These are phyloP conservation scores for Tetraselmis chui DNA, from an alignment of 139 green algal species.

Conservation along the genomic window DNA sequence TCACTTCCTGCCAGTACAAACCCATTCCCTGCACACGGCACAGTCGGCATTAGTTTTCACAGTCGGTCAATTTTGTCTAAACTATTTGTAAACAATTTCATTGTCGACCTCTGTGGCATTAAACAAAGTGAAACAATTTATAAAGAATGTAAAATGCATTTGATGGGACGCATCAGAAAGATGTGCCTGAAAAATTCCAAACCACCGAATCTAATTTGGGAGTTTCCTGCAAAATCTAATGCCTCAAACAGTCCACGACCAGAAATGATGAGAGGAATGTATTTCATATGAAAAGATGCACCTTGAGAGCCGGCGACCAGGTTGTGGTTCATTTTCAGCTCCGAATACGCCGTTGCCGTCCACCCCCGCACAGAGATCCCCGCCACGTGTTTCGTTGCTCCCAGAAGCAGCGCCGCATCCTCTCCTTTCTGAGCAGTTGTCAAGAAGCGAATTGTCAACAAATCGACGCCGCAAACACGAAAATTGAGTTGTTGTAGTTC, in stretches of 20 bases:
- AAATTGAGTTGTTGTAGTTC: neutral
- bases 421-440: neutral
- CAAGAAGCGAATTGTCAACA: neutral
- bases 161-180: too few species aligned
- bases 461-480: neutral
- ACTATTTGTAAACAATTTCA: neutral
- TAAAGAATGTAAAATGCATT: too few species aligned
- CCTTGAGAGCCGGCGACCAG: neutral
- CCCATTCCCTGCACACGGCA: neutral
- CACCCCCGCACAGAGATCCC: neutral
- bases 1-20: neutral
- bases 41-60: neutral
- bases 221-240: too few species aligned
- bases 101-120: neutral
- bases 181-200: too few species aligned
- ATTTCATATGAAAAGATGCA: too few species aligned
- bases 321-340: neutral
- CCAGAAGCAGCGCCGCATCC: neutral
- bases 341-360: neutral
- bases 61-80: neutral
- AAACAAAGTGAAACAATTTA: too few species aligned
- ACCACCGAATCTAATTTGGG: too few species aligned
- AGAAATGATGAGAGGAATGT: too few species aligned
- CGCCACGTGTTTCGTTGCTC: neutral
- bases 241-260: too few species aligned